Percentiles rank a stretch among this genome's conserved stretches.
Conservation (phyloP, 192 early-diverging fungal species). For the Backusella liffmaniae region DNA sequence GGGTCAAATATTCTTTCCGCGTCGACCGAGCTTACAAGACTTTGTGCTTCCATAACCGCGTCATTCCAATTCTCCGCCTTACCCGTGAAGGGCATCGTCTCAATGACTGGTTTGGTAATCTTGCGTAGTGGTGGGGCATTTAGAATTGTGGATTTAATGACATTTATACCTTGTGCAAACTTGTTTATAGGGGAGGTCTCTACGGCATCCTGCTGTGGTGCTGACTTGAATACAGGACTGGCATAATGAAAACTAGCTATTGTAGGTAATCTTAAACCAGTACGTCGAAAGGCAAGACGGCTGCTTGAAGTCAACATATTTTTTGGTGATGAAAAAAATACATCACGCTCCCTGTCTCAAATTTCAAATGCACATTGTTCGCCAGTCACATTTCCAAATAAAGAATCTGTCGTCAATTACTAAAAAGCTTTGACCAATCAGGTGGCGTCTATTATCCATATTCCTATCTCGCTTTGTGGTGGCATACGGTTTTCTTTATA, state of each 20-base stretch:
- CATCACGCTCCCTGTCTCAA: background rate
- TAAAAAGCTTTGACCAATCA: background rate
- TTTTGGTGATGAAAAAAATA: background rate
- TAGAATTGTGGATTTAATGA: conserved; percentile 23
- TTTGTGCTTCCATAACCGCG: conserved; percentile 48
- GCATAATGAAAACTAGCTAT: background rate
- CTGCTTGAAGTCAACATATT: conserved; percentile 1
- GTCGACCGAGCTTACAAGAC: conserved; percentile 38
- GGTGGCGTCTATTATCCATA: too few relatives aligned
- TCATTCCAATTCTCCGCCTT: conserved; percentile 46
- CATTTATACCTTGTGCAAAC: conserved; percentile 28
- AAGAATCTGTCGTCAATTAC: background rate
- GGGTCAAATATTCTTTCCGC: conserved; percentile 59
- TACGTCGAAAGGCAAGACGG: background rate
- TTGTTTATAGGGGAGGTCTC: conserved; percentile 20
- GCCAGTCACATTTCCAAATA: background rate
- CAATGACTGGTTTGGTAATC: conserved; percentile 25
- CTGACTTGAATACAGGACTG: background rate
- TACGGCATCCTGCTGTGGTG: background rate
- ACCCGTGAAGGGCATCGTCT: conserved; percentile 31
- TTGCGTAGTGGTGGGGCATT: conserved; percentile 14
- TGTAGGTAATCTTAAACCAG: background rate
- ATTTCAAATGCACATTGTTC: background rate
- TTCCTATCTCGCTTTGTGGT: too few relatives aligned
- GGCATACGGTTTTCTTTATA: too few relatives aligned